Base-by-base conservation (phyloP, 2,329 filamentous ascomycete genomes). In the Arachnopeziza araneosa region DNA sequence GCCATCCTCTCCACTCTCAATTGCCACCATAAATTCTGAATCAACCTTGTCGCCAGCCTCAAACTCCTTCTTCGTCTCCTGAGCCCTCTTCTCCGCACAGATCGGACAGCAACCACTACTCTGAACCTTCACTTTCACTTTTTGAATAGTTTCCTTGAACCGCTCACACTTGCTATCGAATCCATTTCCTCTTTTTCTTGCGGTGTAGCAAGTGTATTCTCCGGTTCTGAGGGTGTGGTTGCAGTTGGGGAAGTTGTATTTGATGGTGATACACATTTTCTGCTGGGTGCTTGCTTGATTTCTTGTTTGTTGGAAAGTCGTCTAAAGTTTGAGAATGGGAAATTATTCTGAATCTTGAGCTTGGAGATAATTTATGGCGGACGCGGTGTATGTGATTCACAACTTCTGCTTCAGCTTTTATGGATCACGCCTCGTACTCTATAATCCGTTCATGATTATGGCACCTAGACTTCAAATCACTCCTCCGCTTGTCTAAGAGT, bases 251-350 rank as follows among this genome's bases (percentile, higher is more conserved):
- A 50, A 60, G 48, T 24, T 23, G 55, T 57, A 60, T 14, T 19
- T 32, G 24, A 60, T 53, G 50, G 21, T 21, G 48, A 54, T 23
- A 23, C 59, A 60, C 59, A 60, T 60, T 7, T 48, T 60, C n/a
- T 17, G 17, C 24, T 56, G 9, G 8, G 6, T 14, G 48, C 22
- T 50, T 50, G 2, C 9, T 23, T n/a, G 19, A 9, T 24, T 19
- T 58, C 6, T 14, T 14, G 19, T n/a, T 55, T 21, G 32, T 44
- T 44, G 36, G 12, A 17, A 44, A 30, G 26, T 30, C n/a, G n/a
- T 30, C 9, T 30, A 9, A 5, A 30, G 26, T 30, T 30, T 30
- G 4, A 9, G 9, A 9, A 30, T 30, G 26, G 26, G 9, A 30
- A 30, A 9, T 4, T 5, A 9, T 9, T 30, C 4, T 30, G 26